Conservation (phyloP, 2,329 filamentous ascomycete genomes). For the Cordyceps militaris region DNA sequence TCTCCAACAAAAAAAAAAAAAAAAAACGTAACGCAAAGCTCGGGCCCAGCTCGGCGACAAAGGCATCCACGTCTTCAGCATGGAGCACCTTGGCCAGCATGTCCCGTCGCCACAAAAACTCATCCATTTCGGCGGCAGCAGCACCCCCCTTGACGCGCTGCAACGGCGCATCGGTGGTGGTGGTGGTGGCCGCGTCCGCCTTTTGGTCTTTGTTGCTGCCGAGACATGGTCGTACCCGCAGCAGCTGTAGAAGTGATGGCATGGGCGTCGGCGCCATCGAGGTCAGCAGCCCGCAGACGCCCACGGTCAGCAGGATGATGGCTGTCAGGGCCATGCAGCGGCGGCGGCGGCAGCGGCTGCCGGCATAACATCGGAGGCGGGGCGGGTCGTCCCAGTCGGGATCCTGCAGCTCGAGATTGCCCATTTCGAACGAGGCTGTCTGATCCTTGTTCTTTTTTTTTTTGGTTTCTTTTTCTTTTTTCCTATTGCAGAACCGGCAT, state of each 20-base stretch:
- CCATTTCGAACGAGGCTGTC: not conserved
- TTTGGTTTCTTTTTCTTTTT: not conserved
- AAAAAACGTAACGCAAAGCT: slow-evolving; percentile 51
- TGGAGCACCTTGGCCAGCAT: slow-evolving; percentile 49
- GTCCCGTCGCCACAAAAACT: slow-evolving; percentile 49
- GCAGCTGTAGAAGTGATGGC: not conserved
- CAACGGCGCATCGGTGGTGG: slow-evolving; percentile 16
- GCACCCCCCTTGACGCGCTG: slow-evolving; percentile 37
- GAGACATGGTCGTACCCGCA: not conserved
- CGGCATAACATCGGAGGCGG: no score
- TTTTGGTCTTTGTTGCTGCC: not conserved
- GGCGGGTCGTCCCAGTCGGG: not conserved
- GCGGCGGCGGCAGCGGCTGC: slow-evolving; percentile 1
- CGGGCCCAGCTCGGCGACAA: slow-evolving; percentile 57
- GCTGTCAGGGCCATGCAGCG: slow-evolving; percentile 7
- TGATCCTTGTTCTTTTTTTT: not conserved
- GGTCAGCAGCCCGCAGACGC: not conserved
- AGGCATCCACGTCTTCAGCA: slow-evolving; percentile 46
- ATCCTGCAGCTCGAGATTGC: slow-evolving; percentile 2
- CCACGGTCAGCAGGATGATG: slow-evolving; percentile 4
- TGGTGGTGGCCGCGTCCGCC: not conserved
- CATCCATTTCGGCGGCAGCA: slow-evolving; percentile 27
- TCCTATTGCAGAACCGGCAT: not conserved
- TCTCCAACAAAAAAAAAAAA: not conserved
- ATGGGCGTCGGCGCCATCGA: not conserved